A percentile compares a stretch with the other conserved stretches of the same genome.
These are phyloP conservation scores for Rhizoclosmatium globosum DNA, from an alignment of 192 early-diverging fungal genomes.

Conservation along the genomic window DNA sequence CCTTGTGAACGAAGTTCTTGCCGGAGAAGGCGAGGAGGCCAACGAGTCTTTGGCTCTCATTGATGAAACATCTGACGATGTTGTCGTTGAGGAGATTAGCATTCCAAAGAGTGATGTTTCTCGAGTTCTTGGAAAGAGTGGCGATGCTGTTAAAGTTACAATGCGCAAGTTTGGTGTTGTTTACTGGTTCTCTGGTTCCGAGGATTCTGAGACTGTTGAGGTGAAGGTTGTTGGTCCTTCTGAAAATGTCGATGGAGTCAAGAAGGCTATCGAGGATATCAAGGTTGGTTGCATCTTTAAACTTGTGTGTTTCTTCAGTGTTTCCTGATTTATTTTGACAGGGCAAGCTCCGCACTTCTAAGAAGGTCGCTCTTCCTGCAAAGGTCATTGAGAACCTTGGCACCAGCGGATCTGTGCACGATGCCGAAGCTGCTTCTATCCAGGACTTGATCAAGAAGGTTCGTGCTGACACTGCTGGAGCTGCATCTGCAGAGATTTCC, in stretches of 20 bases:
- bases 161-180: conserved; percentile 48
- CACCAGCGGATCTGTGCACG: conserved; percentile 29
- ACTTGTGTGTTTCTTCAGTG: not conserved
- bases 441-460: conserved; percentile 57
- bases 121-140: conserved; percentile 41
- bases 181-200: conserved; percentile 40
- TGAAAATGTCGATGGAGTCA: conserved; percentile 29
- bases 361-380: conserved; percentile 46
- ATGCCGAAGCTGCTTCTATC: conserved; percentile 41
- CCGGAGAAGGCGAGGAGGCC: not conserved
- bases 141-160: conserved; percentile 45
- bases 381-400: conserved; percentile 43
- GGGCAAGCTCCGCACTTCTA: conserved; percentile 46
- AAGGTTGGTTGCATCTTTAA: conserved; percentile 9
- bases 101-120: conserved; percentile 52
- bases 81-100: conserved; percentile 14
- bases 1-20: conserved; percentile 43
- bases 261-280: conserved; percentile 38
- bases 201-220: conserved; percentile 13
- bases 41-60: conserved; percentile 3
- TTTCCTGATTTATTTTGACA: conserved; percentile 8
- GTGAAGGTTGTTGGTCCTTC: conserved; percentile 25
- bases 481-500: conserved; percentile 41
- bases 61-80: conserved; percentile 11
- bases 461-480: conserved; percentile 36